Base-by-base conservation (phyloP, 2,329 filamentous ascomycete genomes). In the Monilinia polystroma region DNA sequence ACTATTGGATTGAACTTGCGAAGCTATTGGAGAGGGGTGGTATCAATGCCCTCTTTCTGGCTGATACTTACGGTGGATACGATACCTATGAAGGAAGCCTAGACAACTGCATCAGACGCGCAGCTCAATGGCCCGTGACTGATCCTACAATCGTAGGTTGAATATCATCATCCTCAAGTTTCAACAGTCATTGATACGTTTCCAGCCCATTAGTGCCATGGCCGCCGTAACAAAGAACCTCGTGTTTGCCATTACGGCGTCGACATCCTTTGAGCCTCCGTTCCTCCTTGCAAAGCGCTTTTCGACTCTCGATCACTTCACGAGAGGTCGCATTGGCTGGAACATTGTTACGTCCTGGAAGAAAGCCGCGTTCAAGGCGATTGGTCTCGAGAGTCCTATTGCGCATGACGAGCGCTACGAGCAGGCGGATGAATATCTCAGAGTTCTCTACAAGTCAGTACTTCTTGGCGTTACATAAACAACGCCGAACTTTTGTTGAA, bases 91-190 rank as follows among this genome's bases (percentile, higher is more conserved):
- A 80, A 12, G 86, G 84, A 65, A 73, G 70, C 43, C 79, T 90
- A 5, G 81, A 84, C 6, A 83, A 87, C 0, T 85, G 87, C 1
- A 83, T 89, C 58, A 74, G 81, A 1, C 85, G 86, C 0, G 88
- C 87, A 1, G 87, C 88, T 0, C 88, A 90, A 75, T 90, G 86
- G 84, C 88, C 87, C 0, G 85, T 90, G 7, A 89, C 88, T 66
- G 88, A 90, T 73, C 87, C 88, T 0, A 88, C 85, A 0, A 0
- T 75, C 89, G 16, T 82, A 82, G 6, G 81, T 87, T 20, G 29
- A 54, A 23, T n/a, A 0, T 14, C 56, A 35, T 20, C 45, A n/a
- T n/a, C 45, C 45, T 7, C 10, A 20, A 49, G 45, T n/a, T n/a
- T n/a, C 67, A 62, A 62, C 26, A 29, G 26, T 35, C 16, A 3